Evolutionary conservation across 306 rosid species (phyloP).

Genomic region (Cucurbita moschata): DNA sequence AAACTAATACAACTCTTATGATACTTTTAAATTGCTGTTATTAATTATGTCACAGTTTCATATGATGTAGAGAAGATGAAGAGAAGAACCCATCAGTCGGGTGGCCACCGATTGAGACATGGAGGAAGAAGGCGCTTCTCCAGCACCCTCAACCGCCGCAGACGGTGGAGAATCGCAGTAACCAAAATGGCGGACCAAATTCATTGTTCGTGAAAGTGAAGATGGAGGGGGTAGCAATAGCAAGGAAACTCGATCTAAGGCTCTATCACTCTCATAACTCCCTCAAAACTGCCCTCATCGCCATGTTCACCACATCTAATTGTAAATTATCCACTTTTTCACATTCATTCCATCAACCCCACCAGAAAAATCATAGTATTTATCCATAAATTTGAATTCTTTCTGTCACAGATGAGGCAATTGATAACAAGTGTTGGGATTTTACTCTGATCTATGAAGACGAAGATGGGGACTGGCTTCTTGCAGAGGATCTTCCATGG

Average conservation of each 20-base stretch:
- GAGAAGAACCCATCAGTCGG: constrained; percentile 35
- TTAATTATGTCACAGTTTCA: not conserved
- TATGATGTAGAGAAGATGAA: not conserved
- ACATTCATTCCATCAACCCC: not conserved
- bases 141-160: constrained; percentile 5
- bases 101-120: constrained; percentile 86
- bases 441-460: constrained; percentile 43
- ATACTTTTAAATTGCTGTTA: too few species aligned
- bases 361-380: too few species aligned
- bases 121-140: constrained; percentile 39
- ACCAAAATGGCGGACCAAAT: constrained; percentile 17
- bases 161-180: not conserved
- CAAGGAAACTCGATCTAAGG: constrained; percentile 47
- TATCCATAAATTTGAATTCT: too few species aligned
- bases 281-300: constrained; percentile 28
- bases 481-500: constrained; percentile 64
- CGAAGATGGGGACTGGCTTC: constrained; percentile 53
- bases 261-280: constrained; percentile 35
- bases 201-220: constrained; percentile 54
- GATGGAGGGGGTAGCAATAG: constrained; percentile 62
- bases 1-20: not conserved
- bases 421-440: constrained; percentile 10
- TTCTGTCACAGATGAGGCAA: constrained; percentile 9
- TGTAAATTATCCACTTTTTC: not conserved
- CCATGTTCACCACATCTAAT: constrained; percentile 47